Conservation (phyloP, 768 basidiomycete genomes). For the Tremella fuciformis region DNA sequence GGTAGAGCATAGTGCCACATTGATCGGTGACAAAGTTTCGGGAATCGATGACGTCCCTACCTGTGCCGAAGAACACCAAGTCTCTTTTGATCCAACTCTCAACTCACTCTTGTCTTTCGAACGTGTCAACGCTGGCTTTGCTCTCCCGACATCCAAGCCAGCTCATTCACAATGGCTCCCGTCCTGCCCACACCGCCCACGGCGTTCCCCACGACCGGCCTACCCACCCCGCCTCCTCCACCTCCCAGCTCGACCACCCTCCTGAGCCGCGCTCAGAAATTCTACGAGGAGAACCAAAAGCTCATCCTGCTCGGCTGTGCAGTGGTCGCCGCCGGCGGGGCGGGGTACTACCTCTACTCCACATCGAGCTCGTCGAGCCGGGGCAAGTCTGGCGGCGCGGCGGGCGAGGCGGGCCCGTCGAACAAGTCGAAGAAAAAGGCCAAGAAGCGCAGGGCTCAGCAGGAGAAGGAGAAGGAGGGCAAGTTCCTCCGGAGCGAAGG, state of each 20-base stretch:
- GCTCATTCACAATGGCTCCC: constrained; percentile 16
- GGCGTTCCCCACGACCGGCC: constrained; percentile 15
- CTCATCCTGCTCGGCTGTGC: constrained; percentile 71
- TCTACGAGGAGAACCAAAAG: constrained; percentile 66
- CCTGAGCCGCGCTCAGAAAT: constrained; percentile 37
- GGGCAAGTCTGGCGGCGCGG: background rate
- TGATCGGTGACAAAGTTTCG: too few species aligned
- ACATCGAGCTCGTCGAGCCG: constrained; percentile 6
- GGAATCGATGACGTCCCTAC: too few species aligned
- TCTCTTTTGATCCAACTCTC: background rate
- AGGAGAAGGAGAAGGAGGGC: constrained; percentile 51
- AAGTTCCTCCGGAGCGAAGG: constrained; percentile 30
- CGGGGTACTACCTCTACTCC: constrained; percentile 64
- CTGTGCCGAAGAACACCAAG: too few species aligned
- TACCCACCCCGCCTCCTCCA: constrained; percentile 8
- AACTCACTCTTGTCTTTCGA: background rate
- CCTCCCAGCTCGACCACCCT: constrained; percentile 19
- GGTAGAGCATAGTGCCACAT: too few species aligned
- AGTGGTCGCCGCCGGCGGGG: constrained; percentile 65
- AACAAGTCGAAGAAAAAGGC: constrained; percentile 45
- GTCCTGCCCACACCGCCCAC: constrained; percentile 2
- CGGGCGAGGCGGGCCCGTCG: constrained; percentile 23
- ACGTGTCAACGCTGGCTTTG: background rate
- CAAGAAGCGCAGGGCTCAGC: constrained; percentile 61
- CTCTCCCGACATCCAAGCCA: background rate